A percentile compares a stretch with the other conserved stretches of the same genome.
Conservation (phyloP, 2,329 filamentous ascomycete genomes). For the Colletotrichum sp. region DNA sequence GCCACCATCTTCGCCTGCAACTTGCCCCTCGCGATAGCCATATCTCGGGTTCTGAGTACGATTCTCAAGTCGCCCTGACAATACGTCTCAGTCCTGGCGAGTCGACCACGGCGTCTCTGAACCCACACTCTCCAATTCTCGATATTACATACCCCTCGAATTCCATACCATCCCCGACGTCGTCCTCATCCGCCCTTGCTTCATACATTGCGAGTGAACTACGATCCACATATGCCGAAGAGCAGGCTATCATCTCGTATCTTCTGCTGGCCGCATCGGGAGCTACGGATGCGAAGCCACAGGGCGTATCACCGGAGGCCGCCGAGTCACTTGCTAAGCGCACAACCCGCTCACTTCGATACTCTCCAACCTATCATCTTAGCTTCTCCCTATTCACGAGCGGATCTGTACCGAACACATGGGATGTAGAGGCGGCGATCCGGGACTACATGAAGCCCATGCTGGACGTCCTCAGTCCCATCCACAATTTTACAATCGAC, state of each 20-base stretch:
- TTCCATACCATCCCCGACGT: constrained; percentile 68
- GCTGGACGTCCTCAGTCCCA: constrained; percentile 76
- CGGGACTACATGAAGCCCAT: constrained; percentile 82
- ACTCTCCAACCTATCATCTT: constrained; percentile 91
- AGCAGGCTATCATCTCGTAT: constrained; percentile 84
- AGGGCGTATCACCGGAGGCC: constrained; percentile 53
- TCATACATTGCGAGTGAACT: constrained; percentile 81
- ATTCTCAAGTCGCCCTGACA: constrained; percentile 65
- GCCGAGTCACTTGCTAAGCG: constrained; percentile 68
- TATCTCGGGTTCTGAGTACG: constrained; percentile 37
- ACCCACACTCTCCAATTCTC: constrained; percentile 72
- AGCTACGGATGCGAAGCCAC: constrained; percentile 49
- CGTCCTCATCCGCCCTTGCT: constrained; percentile 75
- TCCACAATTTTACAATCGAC: constrained; percentile 95
- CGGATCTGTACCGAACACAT: constrained; percentile 77
- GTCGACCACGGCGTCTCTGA: constrained; percentile 65
- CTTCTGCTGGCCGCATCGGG: constrained; percentile 67
- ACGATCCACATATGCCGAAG: constrained; percentile 80
- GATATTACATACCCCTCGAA: constrained; percentile 79
- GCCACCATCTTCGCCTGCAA: constrained; percentile 80
- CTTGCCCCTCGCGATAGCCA: constrained; percentile 49
- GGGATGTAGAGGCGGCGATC: constrained; percentile 87
- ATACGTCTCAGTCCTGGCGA: constrained; percentile 73
- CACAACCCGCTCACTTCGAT: constrained; percentile 85
- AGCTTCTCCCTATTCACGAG: constrained; percentile 95